phyloP scores from a whole-genome alignment of 169 alveolate species.

The Plasmodium relictum region DNA sequence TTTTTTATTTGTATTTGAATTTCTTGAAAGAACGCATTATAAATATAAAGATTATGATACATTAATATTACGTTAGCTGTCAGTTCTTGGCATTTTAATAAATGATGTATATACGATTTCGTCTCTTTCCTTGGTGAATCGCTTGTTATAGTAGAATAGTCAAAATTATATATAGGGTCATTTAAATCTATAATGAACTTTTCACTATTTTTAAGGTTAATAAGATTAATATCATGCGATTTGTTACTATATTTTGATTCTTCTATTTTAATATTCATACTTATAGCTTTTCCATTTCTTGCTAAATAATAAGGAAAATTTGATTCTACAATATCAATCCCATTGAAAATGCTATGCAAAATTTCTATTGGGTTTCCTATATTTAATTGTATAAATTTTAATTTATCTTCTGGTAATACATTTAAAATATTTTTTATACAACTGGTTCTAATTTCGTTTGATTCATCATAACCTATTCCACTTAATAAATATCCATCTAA shows the following conservation, averaged over 20 bases:
- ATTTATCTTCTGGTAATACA: conserved; percentile 48
- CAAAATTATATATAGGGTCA: conserved; percentile 62
- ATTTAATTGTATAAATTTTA: conserved; percentile 78
- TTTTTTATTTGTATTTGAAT: conserved; percentile 64
- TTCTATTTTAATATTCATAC: conserved; percentile 32
- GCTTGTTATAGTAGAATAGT: conserved; percentile 45
- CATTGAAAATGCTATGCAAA: conserved; percentile 78
- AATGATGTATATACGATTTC: conserved; percentile 78
- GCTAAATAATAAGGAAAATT: conserved; percentile 79
- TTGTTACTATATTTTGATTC: neutral
- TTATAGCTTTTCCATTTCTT: conserved; percentile 78
- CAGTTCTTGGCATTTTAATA: conserved; percentile 81
- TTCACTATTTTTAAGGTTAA: conserved; percentile 38
- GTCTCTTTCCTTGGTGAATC: conserved; percentile 81
- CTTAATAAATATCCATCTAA: conserved; percentile 58
- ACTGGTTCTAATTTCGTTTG: conserved; percentile 37
- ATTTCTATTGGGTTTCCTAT: conserved; percentile 80
- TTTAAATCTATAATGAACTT: conserved; percentile 76
- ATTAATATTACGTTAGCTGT: conserved; percentile 75
- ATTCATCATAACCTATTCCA: conserved; percentile 75
- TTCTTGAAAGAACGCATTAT: conserved; percentile 76
- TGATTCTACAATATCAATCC: conserved; percentile 80
- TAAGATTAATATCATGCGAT: conserved; percentile 29
- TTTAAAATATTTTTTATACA: conserved; percentile 30
- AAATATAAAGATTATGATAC: conserved; percentile 78